Evolutionary conservation across 1,284 basidiomycete genomes (phyloP).

Genomic region (Trametes sp.): DNA sequence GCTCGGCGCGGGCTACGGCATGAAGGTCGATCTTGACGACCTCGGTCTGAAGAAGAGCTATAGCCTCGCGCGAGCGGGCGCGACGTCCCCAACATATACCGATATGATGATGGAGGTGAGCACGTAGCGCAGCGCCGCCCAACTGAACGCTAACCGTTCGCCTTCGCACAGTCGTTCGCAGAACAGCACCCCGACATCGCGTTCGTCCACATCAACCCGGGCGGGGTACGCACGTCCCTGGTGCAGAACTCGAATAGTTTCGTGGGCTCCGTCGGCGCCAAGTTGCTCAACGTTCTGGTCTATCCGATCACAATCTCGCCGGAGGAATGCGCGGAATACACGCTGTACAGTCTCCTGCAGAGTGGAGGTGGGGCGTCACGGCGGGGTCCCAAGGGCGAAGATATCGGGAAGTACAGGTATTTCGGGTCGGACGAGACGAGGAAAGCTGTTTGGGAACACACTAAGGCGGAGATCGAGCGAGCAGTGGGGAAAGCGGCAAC

Average conservation of each 20-base stretch:
- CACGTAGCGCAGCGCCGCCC: background rate
- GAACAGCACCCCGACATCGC: conserved; percentile 39
- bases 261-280: conserved; percentile 32
- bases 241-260: conserved; percentile 34
- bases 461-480: conserved; percentile 41
- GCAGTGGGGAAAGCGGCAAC: conserved; percentile 6
- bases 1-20: conserved; percentile 30
- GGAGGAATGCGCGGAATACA: conserved; percentile 51
- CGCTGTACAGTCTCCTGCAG: conserved; percentile 50
- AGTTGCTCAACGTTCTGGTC: conserved; percentile 34
- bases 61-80: conserved; percentile 34
- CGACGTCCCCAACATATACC: conserved; percentile 41
- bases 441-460: conserved; percentile 57
- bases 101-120: conserved; percentile 46
- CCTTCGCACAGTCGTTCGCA: conserved; percentile 1
- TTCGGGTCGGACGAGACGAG: conserved; percentile 49
- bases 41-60: conserved; percentile 46
- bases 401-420: conserved; percentile 48
- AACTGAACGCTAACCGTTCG: background rate
- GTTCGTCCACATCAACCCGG: conserved; percentile 46
- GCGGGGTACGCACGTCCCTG: conserved; percentile 42
- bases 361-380: conserved; percentile 43
- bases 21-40: conserved; percentile 42
- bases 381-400: conserved; percentile 47
- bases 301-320: conserved; percentile 43